phyloP scores from a whole-genome alignment of 164 flowering plant genomes.

The Akebia trifoliata region DNA sequence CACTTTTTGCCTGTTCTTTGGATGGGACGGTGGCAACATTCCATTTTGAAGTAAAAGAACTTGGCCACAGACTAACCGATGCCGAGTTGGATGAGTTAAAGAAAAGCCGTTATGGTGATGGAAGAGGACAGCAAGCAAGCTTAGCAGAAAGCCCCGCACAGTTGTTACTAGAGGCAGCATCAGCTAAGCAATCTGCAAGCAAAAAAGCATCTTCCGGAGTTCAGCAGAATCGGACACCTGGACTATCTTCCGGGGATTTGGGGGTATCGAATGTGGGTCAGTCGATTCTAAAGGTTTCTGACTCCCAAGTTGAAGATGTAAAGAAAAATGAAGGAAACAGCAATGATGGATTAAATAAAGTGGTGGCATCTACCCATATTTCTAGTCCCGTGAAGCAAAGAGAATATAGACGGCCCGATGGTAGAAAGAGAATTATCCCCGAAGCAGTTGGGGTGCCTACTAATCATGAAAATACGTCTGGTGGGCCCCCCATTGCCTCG shows the following conservation, averaged over 20 bases:
- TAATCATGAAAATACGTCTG: slow-evolving; percentile 48
- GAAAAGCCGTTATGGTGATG: slow-evolving; percentile 92
- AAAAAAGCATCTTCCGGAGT: slow-evolving; percentile 46
- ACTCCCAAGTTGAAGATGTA: slow-evolving; percentile 44
- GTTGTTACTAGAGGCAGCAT: slow-evolving; percentile 87
- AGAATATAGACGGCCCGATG: slow-evolving; percentile 97
- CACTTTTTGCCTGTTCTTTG: slow-evolving; percentile 94
- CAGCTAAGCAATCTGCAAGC: slow-evolving; percentile 57
- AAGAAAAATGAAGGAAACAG: slow-evolving; percentile 40
- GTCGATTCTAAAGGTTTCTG: slow-evolving; percentile 28
- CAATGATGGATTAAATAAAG: slow-evolving; percentile 50
- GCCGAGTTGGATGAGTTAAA: slow-evolving; percentile 83
- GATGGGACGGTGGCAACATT: slow-evolving; percentile 93
- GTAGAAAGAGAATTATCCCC: slow-evolving; percentile 95
- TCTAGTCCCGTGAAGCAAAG: slow-evolving; percentile 94
- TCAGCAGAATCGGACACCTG: slow-evolving; percentile 35
- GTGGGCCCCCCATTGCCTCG: slow-evolving; percentile 27
- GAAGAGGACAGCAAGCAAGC: slow-evolving; percentile 78
- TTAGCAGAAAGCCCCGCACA: slow-evolving; percentile 97
- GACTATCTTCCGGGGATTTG: slow-evolving; percentile 43
- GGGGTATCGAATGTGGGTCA: slow-evolving; percentile 17
- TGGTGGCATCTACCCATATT: slow-evolving; percentile 32
- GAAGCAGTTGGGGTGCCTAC: slow-evolving; percentile 85
- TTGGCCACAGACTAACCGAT: slow-evolving; percentile 76
- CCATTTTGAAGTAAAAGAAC: slow-evolving; percentile 86